Evolutionary conservation across 2,329 filamentous ascomycete species (phyloP), one percentile per base, ranked within the genome.

Genomic region (Dryadomyces quercivorus): DNA sequence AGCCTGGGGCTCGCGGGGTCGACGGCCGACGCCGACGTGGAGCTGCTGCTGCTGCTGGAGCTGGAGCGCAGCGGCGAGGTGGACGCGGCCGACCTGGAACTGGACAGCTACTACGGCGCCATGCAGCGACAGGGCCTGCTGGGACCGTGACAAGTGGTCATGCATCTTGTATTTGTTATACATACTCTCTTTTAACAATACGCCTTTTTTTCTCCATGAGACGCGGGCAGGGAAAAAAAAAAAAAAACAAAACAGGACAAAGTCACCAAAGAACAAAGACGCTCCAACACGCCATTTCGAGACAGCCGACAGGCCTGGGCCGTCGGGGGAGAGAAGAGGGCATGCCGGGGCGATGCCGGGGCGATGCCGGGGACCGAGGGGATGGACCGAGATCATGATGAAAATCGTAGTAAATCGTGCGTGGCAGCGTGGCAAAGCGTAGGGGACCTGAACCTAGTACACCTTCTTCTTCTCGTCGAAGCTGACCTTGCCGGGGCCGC

Each of bases 401-500:
- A 31, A 31, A 31, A 31, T 31, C 26, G 26, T 31, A 31, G 26
- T 31, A 31, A 31, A 31, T 31, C 26, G 26, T 31, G 26, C 26
- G 26, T 31, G 26, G 26, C 26, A 31, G 26, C 26, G 26, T 31
- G 26, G 26, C 4, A 31, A 31, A 31, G 26, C 26, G 26, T 31
- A 8, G 26, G 4, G 26, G 26, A 31, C 26, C 26, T 8, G 4
- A 31, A 31, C 21, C 60, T 79, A 98, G 76, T 98, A 98, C 63
- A 98, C 93, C 81, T 98, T 98, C 84, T 98, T 98, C 88, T 98
- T 98, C 82, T 98, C 93, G 72, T 98, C 93, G 71, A 97, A 92
- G 70, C 88, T 95, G 78, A 97, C 87, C 71, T 95, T 91, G 60
- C 93, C 93, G 10, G 93, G 93, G 58, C 93, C 93, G 81, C 93